Evolutionary conservation across 345 rosid genomes (phyloP), one percentile per base, ranked within the genome.

Genomic region (Balakata baccata): DNA sequence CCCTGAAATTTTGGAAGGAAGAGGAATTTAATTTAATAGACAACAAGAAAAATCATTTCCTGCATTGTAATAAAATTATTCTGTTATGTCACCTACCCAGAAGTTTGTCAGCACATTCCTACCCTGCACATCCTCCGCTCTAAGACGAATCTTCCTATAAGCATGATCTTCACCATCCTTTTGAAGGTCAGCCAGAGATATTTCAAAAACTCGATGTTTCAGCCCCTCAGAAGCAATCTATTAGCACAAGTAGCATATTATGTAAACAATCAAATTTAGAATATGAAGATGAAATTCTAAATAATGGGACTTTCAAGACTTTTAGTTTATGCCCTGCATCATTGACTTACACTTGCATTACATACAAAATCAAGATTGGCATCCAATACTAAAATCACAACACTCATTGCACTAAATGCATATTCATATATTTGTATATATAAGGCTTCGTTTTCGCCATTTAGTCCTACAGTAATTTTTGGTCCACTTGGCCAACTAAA

Each of bases 61-160:
- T 11, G 20, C 20, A 18, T 54, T 54, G 23, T 10, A 7, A n/a
- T 53, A 16, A 17, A 12, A 53, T 6, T 3, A 22, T 8, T 6
- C 17, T 6, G 4, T 11, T 16, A 66, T 74, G 13, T 38, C 49
- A 25, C 64, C 20, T 25, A 78, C 81, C 81, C 81, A 78, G 73
- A 69, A 74, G 29, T 79, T 79, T 25, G 81, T 79, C 75, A 79
- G n/a, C 34, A 79, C 78, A 62, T 74, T 74, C 70, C 49, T 75
- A n/a, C 98, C 99, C 58, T 95, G 99, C 25, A 95, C 99, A 84
- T 95, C 99, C 73, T 95, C 98, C 62, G 91, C 97, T 85, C 99
- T 92, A 75, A 95, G 86, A 51, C 98, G 84, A 74, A 94, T 94
- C 88, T 94, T 94, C 73, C 97, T 88, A 90, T 86, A 94, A 3